Evolutionary conservation across 768 basidiomycete genomes (phyloP).

Genomic region (Podaxis sp.): DNA sequence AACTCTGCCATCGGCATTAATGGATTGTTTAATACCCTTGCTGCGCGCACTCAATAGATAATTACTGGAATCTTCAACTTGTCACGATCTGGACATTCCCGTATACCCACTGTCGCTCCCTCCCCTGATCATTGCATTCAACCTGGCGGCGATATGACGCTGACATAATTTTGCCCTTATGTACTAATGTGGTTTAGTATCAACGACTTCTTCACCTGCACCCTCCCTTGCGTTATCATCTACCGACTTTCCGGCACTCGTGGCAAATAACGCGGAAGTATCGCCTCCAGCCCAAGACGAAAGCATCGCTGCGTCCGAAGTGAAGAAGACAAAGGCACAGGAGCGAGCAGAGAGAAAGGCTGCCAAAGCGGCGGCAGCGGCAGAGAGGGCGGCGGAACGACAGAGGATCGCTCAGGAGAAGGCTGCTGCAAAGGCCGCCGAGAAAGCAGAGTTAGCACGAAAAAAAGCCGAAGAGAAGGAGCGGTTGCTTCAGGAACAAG

Average conservation of each 20-base stretch:
- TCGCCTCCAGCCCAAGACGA: constrained; percentile 21
- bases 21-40: constrained; percentile 40
- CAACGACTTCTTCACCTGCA: constrained; percentile 42
- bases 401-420: constrained; percentile 51
- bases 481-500: constrained; percentile 56
- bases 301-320: background rate
- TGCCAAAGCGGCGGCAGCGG: constrained; percentile 27
- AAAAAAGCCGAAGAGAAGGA: constrained; percentile 56
- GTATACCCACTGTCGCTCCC: constrained; percentile 28
- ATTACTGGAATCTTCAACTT: constrained; percentile 27
- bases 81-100: constrained; percentile 24
- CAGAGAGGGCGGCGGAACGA: constrained; percentile 31
- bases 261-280: constrained; percentile 35
- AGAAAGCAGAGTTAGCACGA: constrained; percentile 57
- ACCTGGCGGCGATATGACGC: constrained; percentile 42
- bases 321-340: constrained; percentile 11
- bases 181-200: constrained; percentile 39
- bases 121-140: constrained; percentile 46
- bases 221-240: constrained; percentile 61
- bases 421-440: constrained; percentile 61
- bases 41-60: constrained; percentile 30
- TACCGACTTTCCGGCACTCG: constrained; percentile 76
- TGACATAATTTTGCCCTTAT: constrained; percentile 48
- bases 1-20: constrained; percentile 74
- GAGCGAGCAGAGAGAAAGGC: constrained; percentile 14